These are phyloP conservation scores for Candida tallmaniae DNA, from an alignment of 805 yeast genomes.

Conservation along the genomic window DNA sequence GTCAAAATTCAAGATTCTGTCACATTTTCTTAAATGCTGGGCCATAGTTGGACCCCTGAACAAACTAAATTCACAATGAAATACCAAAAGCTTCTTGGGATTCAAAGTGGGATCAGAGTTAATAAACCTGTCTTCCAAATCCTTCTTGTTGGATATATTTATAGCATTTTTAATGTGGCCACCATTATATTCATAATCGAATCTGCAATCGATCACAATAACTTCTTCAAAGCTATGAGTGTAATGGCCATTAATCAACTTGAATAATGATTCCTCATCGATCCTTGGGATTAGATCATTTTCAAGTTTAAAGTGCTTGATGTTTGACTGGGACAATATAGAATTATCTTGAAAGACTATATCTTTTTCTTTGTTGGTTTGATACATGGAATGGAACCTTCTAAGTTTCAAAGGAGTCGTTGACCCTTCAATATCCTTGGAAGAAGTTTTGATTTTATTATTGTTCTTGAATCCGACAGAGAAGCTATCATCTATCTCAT, in stretches of 20 bases:
- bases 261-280: constrained; percentile 51
- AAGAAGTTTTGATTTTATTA: too few species aligned
- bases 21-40: constrained; percentile 74
- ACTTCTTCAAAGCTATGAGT: constrained; percentile 49
- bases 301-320: constrained; percentile 26
- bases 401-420: constrained; percentile 26
- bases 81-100: constrained; percentile 53
- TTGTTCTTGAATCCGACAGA: not conserved
- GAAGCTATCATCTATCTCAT: not conserved
- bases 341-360: constrained; percentile 25
- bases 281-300: constrained; percentile 71
- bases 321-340: constrained; percentile 23
- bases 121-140: constrained; percentile 55
- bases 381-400: constrained; percentile 68
- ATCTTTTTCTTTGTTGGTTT: constrained; percentile 35
- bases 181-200: constrained; percentile 86
- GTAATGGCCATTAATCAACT: constrained; percentile 51
- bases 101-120: constrained; percentile 15
- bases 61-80: constrained; percentile 93
- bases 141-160: constrained; percentile 68
- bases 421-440: not conserved
- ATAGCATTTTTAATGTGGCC: constrained; percentile 87
- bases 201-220: constrained; percentile 80
- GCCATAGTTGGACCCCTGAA: constrained; percentile 96
- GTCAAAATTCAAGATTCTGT: constrained; percentile 67